Percentiles rank a stretch among this genome's conserved stretches.
These are phyloP conservation scores for Exophiala alcalophila DNA, from an alignment of 2,329 filamentous ascomycete genomes.

Conservation along the genomic window DNA sequence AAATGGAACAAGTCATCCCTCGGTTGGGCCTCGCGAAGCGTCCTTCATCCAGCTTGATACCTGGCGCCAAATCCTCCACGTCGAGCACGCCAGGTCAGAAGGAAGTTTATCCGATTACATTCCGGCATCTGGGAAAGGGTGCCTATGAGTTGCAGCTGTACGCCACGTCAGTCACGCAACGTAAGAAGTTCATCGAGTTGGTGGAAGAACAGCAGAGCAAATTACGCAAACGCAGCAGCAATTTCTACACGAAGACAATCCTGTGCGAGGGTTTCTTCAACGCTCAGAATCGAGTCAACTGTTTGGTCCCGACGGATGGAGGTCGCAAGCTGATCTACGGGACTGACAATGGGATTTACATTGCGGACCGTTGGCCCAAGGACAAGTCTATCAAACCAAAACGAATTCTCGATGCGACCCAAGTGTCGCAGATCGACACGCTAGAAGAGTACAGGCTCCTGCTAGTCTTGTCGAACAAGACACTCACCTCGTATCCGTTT, in stretches of 20 bases:
- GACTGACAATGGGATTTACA: conserved; percentile 88
- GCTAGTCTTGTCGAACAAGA: conserved; percentile 89
- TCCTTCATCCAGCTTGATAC: conserved; percentile 79
- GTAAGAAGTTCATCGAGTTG: conserved; percentile 95
- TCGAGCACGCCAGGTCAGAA: conserved; percentile 52
- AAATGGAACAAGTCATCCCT: conserved; percentile 96
- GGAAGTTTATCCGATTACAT: conserved; percentile 91
- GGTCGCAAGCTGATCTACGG: conserved; percentile 92
- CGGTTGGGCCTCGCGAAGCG: conserved; percentile 76
- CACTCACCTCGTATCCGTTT: conserved; percentile 81
- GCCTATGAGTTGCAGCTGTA: conserved; percentile 91
- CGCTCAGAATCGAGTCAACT: conserved; percentile 84
- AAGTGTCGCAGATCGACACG: conserved; percentile 92
- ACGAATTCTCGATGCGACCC: conserved; percentile 78
- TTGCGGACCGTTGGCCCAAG: conserved; percentile 86
- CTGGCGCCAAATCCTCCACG: conserved; percentile 53
- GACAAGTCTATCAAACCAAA: conserved; percentile 70
- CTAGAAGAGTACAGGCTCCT: conserved; percentile 92
- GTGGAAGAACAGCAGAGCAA: conserved; percentile 89
- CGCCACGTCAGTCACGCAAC: conserved; percentile 76
- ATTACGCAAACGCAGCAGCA: conserved; percentile 68
- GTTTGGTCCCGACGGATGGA: conserved; percentile 93
- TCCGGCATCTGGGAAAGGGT: conserved; percentile 90
- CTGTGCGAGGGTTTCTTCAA: conserved; percentile 88
- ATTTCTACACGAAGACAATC: conserved; percentile 66